phyloP scores from a whole-genome alignment of 495 filamentous ascomycete genomes.

The Staphylotrichum longicolle region DNA sequence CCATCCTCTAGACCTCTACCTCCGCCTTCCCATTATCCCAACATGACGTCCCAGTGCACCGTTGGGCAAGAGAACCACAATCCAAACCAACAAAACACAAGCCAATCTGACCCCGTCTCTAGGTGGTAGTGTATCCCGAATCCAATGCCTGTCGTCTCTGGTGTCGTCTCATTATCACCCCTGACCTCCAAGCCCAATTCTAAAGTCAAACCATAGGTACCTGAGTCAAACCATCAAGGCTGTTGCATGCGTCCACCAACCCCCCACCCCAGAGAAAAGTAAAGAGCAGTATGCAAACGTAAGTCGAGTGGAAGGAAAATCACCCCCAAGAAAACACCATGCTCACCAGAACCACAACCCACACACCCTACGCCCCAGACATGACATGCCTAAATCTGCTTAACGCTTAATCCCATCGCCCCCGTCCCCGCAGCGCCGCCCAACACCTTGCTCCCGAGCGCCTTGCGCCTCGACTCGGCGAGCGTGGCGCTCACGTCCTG shows the following conservation, averaged over 20 bases:
- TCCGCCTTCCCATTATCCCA: too few species aligned
- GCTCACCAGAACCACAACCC: not conserved
- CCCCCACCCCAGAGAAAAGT: not conserved
- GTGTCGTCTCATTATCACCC: not conserved
- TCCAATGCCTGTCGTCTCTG: not conserved
- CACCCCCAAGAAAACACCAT: not conserved
- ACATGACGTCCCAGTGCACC: too few species aligned
- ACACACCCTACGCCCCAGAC: not conserved
- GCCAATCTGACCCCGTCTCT: not conserved
- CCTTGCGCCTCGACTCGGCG: not conserved
- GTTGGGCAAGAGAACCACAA: not conserved
- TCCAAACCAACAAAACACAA: not conserved
- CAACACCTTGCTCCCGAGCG: slow-evolving; percentile 18
- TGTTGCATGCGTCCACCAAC: not conserved
- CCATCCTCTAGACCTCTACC: too few species aligned
- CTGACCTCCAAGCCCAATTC: not conserved
- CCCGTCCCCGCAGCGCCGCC: slow-evolving; percentile 16
- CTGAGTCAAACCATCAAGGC: not conserved
- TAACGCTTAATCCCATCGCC: not conserved
- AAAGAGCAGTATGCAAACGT: not conserved
- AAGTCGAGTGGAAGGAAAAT: not conserved
- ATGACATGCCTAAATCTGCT: not conserved
- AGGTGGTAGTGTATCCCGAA: not conserved
- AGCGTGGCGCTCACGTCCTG: not conserved
- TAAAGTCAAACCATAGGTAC: not conserved